A percentile compares a stretch with the other conserved stretches of the same genome.
Conservation (phyloP, 2,329 filamentous ascomycete species). For the Pseudogymnoascus sp. region DNA sequence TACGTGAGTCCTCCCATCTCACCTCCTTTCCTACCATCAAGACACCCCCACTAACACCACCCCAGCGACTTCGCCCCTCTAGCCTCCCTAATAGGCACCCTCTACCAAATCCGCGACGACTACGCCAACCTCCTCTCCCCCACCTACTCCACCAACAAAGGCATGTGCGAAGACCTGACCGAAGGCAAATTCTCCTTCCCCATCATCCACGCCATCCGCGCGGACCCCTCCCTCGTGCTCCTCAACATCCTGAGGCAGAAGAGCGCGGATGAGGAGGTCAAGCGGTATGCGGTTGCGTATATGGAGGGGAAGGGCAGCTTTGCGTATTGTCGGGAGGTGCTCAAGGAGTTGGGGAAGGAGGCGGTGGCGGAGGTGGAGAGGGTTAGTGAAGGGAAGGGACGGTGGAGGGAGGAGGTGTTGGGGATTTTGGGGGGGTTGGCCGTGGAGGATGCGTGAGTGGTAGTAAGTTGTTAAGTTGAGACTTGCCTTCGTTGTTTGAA, state of each 20-base stretch:
- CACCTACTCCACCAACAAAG: slow-evolving; percentile 83
- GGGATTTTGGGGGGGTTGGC: slow-evolving; percentile 62
- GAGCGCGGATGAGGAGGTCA: slow-evolving; percentile 77
- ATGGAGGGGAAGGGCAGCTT: slow-evolving; percentile 90
- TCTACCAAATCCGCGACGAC: slow-evolving; percentile 90
- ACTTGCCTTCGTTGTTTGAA: too few relatives aligned
- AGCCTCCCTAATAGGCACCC: slow-evolving; percentile 74
- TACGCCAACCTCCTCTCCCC: slow-evolving; percentile 75
- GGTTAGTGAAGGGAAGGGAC: slow-evolving; percentile 52
- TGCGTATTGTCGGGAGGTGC: slow-evolving; percentile 67
- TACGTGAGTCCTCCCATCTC: slow-evolving; percentile 28
- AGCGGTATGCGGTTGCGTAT: slow-evolving; percentile 81
- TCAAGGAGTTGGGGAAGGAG: slow-evolving; percentile 54
- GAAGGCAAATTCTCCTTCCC: slow-evolving; percentile 97
- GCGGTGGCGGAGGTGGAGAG: slow-evolving; percentile 55
- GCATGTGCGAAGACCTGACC: slow-evolving; percentile 88
- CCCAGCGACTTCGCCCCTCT: slow-evolving; percentile 67
- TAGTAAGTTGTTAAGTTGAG: too few relatives aligned
- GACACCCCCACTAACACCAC: slow-evolving; percentile 9
- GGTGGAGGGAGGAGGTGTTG: slow-evolving; percentile 49
- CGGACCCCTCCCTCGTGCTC: slow-evolving; percentile 70
- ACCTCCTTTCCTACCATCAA: background rate
- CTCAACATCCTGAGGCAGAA: slow-evolving; percentile 91
- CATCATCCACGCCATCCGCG: slow-evolving; percentile 84
- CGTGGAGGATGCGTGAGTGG: slow-evolving; percentile 9